phyloP scores from a whole-genome alignment of 1,284 basidiomycete genomes.

The Cutaneotrichosporon mucoides region DNA sequence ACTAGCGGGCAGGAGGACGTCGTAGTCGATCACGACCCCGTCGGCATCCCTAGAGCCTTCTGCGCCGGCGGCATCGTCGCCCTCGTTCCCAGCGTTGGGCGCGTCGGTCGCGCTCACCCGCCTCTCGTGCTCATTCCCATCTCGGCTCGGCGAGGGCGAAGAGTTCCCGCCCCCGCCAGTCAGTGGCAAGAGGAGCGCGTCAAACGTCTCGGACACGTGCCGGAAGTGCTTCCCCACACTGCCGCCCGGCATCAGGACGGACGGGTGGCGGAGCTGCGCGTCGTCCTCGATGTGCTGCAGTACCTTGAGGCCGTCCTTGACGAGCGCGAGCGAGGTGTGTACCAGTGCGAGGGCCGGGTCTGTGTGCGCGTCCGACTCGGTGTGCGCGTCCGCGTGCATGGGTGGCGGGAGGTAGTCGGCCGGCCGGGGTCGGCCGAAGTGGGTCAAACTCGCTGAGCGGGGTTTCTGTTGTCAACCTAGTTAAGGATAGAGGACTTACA shows the following conservation, averaged over 20 bases:
- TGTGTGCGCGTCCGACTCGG: background rate
- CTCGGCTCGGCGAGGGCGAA: no score
- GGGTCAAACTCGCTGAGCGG: background rate
- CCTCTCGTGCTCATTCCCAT: no score
- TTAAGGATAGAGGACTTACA: no score
- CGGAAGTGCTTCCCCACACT: conserved; percentile 44
- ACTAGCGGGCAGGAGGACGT: conserved; percentile 28
- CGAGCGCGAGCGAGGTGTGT: conserved; percentile 24
- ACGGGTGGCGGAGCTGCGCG: conserved; percentile 30
- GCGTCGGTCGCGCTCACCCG: no score
- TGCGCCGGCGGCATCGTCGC: background rate
- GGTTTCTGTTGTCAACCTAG: background rate
- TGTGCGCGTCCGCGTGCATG: no score
- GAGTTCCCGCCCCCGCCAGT: no score
- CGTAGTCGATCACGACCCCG: conserved; percentile 36
- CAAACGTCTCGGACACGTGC: conserved; percentile 44
- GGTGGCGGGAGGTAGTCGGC: background rate
- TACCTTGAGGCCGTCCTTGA: conserved; percentile 37
- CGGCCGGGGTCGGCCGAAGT: background rate
- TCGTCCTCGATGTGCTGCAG: conserved; percentile 28
- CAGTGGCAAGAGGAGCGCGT: conserved; percentile 30
- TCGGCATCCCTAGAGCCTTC: background rate
- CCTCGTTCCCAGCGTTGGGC: background rate
- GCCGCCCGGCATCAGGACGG: conserved; percentile 40
- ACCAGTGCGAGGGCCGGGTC: background rate